phyloP scores from a whole-genome alignment of 108 stramenopile genomes.

The Seminavis robusta region DNA sequence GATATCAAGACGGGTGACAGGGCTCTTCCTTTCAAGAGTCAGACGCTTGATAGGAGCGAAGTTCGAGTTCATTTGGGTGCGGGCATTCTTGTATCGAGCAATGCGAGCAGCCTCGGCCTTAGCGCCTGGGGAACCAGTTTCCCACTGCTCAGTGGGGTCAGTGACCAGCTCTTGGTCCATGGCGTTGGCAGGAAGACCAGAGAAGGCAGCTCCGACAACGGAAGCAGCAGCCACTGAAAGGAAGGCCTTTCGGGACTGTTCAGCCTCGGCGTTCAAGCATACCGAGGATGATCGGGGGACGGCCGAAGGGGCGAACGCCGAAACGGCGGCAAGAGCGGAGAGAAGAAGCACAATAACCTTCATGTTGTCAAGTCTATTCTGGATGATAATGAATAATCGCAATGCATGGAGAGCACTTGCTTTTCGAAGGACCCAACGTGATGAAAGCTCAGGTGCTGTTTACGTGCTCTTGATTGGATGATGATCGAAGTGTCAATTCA shows the following conservation, averaged over 20 bases:
- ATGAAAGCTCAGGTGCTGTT: too few relatives aligned
- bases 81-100: slow-evolving; percentile 68
- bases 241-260: slow-evolving; percentile 63
- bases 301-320: slow-evolving; percentile 51
- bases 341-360: slow-evolving; percentile 41
- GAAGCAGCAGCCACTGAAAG: slow-evolving; percentile 58
- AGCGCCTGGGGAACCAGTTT: slow-evolving; percentile 62
- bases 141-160: slow-evolving; percentile 77
- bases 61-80: slow-evolving; percentile 77
- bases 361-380: too few relatives aligned
- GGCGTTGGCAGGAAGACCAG: slow-evolving; percentile 56
- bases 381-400: too few relatives aligned
- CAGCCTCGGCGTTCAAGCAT: slow-evolving; percentile 55
- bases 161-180: slow-evolving; percentile 72
- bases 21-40: slow-evolving; percentile 83
- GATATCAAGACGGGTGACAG: slow-evolving; percentile 82
- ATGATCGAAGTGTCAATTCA: too few relatives aligned
- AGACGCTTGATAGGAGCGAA: slow-evolving; percentile 79
- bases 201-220: slow-evolving; percentile 43
- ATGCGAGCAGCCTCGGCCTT: slow-evolving; percentile 49
- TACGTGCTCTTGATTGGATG: too few relatives aligned
- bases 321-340: slow-evolving; percentile 45
- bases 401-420: too few relatives aligned
- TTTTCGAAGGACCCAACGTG: too few relatives aligned
- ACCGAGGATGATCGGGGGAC: slow-evolving; percentile 12